Base-by-base conservation (phyloP, 73 alveolate genomes). In the Effrenium voratum region DNA sequence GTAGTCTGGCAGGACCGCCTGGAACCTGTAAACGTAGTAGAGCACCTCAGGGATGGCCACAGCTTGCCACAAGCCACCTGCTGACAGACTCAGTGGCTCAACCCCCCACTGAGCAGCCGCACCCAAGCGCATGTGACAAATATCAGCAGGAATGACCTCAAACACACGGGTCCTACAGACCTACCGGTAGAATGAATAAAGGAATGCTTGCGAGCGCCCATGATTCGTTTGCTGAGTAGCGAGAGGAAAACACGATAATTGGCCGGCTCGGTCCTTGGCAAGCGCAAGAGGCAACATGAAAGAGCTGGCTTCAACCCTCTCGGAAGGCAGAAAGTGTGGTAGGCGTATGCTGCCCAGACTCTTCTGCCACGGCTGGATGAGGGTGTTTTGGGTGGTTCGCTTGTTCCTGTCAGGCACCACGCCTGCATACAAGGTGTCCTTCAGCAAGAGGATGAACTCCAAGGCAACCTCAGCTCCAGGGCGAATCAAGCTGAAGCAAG, bases 351-450 rank as follows among this genome's bases (percentile, higher is more conserved):
- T 30, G 72, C 94, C 10, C 47, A 90, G 96, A 13, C 36, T 90
- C 96, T 68, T 90, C 86, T 90, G 96, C 96, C 96, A 90, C 40
- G 96, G 96, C 47, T 90, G 96, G 47, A 90, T 90, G 68, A 90
- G 32, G 28, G 96, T 90, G 36, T 90, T 90, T 34, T 90, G 96
- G 59, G 96, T 90, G 0, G 96, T 86, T 44, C 96, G 47, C 44
- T 90, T 90, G 96, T 90, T 90, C 63, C 96, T 77, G 52, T 90
- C 96, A 3, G 96, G 96, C 52, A 90, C 96, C 87, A 90, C 96
- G 55, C 96, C 96, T 28, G 96, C 96, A 15, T 90, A 90, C 57
- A 90, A 73, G 55, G 96, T 90, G 38, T 90, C 96, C 75, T 90
- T 90, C 57, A 90, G 77, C 45, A 90, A 40, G n/a, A 90, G 96